Percentiles rank a stretch among this genome's conserved stretches.
Conservation (phyloP, 2,329 filamentous ascomycete genomes). For the Basipetospora sp. region DNA sequence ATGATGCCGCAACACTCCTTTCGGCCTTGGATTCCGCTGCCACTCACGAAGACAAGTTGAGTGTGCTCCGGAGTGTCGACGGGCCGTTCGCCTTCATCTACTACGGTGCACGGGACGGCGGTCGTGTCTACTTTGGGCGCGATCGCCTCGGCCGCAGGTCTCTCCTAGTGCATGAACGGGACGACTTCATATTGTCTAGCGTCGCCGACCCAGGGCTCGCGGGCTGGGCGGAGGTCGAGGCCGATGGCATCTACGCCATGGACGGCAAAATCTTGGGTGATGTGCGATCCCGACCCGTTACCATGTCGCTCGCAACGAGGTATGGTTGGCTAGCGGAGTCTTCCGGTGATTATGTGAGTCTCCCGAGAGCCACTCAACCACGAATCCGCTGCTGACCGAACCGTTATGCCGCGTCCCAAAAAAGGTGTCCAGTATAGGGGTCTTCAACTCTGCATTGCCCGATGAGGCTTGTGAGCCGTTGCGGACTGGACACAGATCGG, state of each 20-base stretch:
- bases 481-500: conserved; percentile 32
- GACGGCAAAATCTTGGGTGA: conserved; percentile 27
- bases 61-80: conserved; percentile 45
- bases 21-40: conserved; percentile 29
- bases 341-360: conserved; percentile 30
- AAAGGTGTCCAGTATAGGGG: conserved; percentile 41
- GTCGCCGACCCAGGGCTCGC: conserved; percentile 39
- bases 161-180: conserved; percentile 42
- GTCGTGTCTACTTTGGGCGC: conserved; percentile 63
- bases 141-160: conserved; percentile 82
- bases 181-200: conserved; percentile 52
- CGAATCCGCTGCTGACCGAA: too few species aligned
- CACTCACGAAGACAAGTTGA: conserved; percentile 25
- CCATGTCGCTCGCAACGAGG: neutral
- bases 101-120: conserved; percentile 43
- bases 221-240: conserved; percentile 67
- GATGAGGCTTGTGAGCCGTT: conserved; percentile 8
- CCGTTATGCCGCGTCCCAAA: conserved; percentile 1
- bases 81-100: conserved; percentile 88
- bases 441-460: conserved; percentile 35
- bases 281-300: conserved; percentile 4
- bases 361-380: too few species aligned
- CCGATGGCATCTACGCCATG: conserved; percentile 64
- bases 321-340: conserved; percentile 7
- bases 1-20: conserved; percentile 65